Percentiles rank a stretch among this genome's conserved stretches.
phyloP scores from a whole-genome alignment of 2,329 filamentous ascomycete genomes.

The Xylariales sp. region DNA sequence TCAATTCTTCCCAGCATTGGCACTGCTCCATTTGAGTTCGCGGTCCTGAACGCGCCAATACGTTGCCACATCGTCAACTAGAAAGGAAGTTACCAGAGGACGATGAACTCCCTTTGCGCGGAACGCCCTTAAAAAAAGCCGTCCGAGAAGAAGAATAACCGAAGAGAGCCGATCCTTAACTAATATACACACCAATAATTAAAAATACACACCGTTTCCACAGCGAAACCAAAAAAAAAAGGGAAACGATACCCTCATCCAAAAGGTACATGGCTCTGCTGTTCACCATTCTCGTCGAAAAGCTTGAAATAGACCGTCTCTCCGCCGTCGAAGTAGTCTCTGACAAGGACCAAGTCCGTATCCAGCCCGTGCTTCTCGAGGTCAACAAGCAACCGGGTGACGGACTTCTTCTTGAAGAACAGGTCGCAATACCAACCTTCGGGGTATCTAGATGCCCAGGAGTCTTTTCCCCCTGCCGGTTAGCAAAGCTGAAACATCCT shows the following conservation, averaged over 20 bases:
- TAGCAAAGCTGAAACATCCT: constrained; percentile 10
- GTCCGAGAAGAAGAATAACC: no score
- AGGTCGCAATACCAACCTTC: constrained; percentile 35
- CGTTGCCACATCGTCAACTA: no score
- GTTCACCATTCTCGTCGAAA: constrained; percentile 19
- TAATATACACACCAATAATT: no score
- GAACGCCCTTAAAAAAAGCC: no score
- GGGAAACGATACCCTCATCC: constrained; percentile 3
- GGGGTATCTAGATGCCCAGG: neutral
- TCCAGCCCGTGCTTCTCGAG: constrained; percentile 28
- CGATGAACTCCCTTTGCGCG: no score
- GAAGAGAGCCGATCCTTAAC: no score
- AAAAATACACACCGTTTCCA: neutral
- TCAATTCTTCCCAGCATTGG: neutral
- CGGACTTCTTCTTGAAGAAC: constrained; percentile 39
- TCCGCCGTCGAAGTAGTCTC: constrained; percentile 40
- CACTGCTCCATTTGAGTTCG: no score
- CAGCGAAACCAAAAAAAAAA: constrained; percentile 1
- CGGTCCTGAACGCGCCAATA: no score
- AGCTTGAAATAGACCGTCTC: constrained; percentile 41
- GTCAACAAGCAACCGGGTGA: constrained; percentile 33
- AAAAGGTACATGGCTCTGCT: constrained; percentile 7
- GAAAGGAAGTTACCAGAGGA: no score
- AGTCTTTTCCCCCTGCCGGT: neutral
- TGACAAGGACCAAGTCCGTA: constrained; percentile 33